Evolutionary conservation across 768 basidiomycete genomes (phyloP).

Genomic region (Postia placenta): DNA sequence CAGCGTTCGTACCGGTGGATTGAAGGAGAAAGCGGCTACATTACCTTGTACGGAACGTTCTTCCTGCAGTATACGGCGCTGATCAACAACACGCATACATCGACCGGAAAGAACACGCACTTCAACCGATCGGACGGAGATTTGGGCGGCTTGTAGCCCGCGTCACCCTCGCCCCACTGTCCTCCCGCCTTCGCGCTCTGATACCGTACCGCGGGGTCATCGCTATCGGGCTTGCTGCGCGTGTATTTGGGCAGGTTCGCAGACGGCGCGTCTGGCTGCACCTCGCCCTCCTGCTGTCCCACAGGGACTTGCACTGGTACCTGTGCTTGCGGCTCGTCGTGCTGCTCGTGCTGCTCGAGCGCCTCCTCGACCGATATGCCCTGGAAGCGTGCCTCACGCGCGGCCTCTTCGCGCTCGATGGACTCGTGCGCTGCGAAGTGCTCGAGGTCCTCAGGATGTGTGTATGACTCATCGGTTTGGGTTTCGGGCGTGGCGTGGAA

Average conservation of each 20-base stretch:
- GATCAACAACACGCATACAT: not conserved
- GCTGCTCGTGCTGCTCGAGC: conserved; percentile 43
- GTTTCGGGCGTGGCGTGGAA: conserved; percentile 97
- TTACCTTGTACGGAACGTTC: conserved; percentile 87
- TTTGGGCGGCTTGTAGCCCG: conserved; percentile 22
- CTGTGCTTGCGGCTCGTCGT: conserved; percentile 13
- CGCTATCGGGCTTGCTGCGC: conserved; percentile 60
- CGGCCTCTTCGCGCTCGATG: conserved; percentile 82
- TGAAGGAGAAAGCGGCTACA: conserved; percentile 6
- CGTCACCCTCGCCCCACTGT: conserved; percentile 50
- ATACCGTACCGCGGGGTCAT: conserved; percentile 61
- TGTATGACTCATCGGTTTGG: conserved; percentile 93
- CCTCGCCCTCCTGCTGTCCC: conserved; percentile 6
- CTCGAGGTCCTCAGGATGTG: conserved; percentile 87
- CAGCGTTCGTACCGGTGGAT: conserved; percentile 31
- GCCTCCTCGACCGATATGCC: conserved; percentile 77
- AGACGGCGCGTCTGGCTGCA: conserved; percentile 9
- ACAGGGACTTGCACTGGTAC: conserved; percentile 2
- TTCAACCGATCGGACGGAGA: conserved; percentile 59
- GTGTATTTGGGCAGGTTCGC: conserved; percentile 40
- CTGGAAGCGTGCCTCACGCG: conserved; percentile 78
- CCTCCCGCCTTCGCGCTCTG: conserved; percentile 46
- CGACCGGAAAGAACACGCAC: conserved; percentile 27
- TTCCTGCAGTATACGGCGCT: conserved; percentile 43
- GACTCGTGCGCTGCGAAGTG: conserved; percentile 86